phyloP scores from a whole-genome alignment of 495 filamentous ascomycete genomes.

The Entonaema liquescens region DNA sequence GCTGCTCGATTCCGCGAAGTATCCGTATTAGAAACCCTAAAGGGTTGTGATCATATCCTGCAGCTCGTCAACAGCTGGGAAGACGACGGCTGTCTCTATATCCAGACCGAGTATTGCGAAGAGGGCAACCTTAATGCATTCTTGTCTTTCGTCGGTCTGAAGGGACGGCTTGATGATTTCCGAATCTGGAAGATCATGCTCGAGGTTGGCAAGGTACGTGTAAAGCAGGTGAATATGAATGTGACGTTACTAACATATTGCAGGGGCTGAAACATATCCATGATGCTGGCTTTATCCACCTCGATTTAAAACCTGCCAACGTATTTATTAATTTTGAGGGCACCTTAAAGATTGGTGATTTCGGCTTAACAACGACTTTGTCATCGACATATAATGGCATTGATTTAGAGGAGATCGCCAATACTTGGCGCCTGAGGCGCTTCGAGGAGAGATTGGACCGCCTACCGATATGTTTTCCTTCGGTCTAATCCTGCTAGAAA shows the following conservation, averaged over 20 bases:
- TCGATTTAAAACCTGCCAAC: slow-evolving; percentile 96
- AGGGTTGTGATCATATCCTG: slow-evolving; percentile 81
- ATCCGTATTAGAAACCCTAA: slow-evolving; percentile 72
- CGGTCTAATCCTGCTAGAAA: slow-evolving; percentile 92
- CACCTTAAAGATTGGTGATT: slow-evolving; percentile 92
- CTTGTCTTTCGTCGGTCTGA: slow-evolving; percentile 76
- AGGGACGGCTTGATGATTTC: slow-evolving; percentile 92
- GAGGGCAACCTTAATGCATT: slow-evolving; percentile 89
- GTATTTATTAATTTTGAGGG: slow-evolving; percentile 91
- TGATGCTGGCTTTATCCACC: slow-evolving; percentile 85
- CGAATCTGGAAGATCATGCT: slow-evolving; percentile 97
- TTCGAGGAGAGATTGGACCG: slow-evolving; percentile 84
- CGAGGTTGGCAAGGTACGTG: slow-evolving; percentile 77
- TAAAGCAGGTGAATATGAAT: neutral
- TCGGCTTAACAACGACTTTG: slow-evolving; percentile 87
- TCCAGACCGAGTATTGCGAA: slow-evolving; percentile 96
- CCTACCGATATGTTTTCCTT: slow-evolving; percentile 93
- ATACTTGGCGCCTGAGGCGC: slow-evolving; percentile 92
- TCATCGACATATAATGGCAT: slow-evolving; percentile 77
- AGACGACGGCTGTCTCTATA: slow-evolving; percentile 80
- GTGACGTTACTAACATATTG: neutral
- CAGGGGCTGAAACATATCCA: slow-evolving; percentile 91
- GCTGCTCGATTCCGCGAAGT: slow-evolving; percentile 83
- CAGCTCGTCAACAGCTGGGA: slow-evolving; percentile 88
- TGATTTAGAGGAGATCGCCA: slow-evolving; percentile 95